A percentile compares a stretch with the other conserved stretches of the same genome.
Evolutionary conservation across 2,329 filamentous ascomycete species (phyloP).

Genomic region (Colletotrichum filicis): DNA sequence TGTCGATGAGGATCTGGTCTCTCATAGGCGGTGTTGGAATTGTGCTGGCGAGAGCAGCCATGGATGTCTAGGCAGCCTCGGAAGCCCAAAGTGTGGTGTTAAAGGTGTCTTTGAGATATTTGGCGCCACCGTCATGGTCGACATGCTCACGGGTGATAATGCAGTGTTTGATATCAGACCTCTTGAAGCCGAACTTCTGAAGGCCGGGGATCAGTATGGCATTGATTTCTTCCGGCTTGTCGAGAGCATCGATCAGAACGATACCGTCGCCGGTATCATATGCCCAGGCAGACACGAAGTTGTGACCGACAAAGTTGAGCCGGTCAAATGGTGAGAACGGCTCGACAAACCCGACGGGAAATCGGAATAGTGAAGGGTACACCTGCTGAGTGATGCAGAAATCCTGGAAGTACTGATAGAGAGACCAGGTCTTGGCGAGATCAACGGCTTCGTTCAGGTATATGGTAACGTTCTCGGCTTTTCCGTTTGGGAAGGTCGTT

Average conservation of each 20-base stretch:
- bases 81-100: conserved; percentile 36
- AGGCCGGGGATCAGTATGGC: conserved; percentile 37
- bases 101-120: conserved; percentile 39
- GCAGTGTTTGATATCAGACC: conserved; percentile 40
- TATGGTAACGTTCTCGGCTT: background rate
- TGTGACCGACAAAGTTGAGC: conserved; percentile 37
- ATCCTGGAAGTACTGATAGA: background rate
- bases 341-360: conserved; percentile 31
- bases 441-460: conserved; percentile 1
- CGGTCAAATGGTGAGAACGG: conserved; percentile 37
- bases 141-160: conserved; percentile 41
- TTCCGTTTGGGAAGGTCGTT: background rate
- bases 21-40: conserved; percentile 10
- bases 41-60: conserved; percentile 29
- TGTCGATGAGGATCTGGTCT: conserved; percentile 27
- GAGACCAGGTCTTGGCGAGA: background rate
- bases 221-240: conserved; percentile 37
- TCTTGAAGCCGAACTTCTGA: conserved; percentile 35
- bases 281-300: conserved; percentile 38
- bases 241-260: conserved; percentile 39
- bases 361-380: background rate
- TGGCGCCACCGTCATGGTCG: conserved; percentile 41
- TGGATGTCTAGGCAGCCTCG: conserved; percentile 11
- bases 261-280: conserved; percentile 41
- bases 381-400: background rate